phyloP scores from a whole-genome alignment of 129 eudicot genomes.

The Ambrosia artemisiifolia region DNA sequence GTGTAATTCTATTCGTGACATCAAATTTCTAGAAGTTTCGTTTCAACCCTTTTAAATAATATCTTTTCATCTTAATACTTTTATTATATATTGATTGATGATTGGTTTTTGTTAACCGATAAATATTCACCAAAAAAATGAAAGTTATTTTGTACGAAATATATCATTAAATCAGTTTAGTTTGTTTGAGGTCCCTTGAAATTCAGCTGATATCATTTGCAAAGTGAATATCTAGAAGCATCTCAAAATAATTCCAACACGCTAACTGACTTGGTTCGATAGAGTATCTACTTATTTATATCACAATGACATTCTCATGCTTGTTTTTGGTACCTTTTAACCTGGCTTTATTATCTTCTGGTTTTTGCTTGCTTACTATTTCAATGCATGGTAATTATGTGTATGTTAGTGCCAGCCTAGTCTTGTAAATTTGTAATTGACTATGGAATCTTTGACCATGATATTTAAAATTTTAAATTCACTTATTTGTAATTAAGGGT shows the following conservation, averaged over 20 bases:
- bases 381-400: too few species aligned
- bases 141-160: not conserved
- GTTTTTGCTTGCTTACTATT: too few species aligned
- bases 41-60: not conserved
- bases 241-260: not conserved
- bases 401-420: not conserved
- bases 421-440: not conserved
- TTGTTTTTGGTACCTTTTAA: not conserved
- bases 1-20: not conserved
- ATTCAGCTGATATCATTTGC: not conserved
- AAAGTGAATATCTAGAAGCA: not conserved
- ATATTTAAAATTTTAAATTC: not conserved
- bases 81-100: not conserved
- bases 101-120: not conserved
- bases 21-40: not conserved
- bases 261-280: not conserved
- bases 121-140: not conserved
- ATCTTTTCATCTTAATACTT: not conserved
- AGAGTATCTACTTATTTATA: not conserved
- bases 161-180: not conserved
- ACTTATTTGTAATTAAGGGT: not conserved
- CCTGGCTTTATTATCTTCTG: not conserved
- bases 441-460: not conserved
- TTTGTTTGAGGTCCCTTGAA: constrained; percentile 3
- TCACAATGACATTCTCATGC: not conserved